Conservation (phyloP, 345 rosid species). For the Gossypium anomalum region DNA sequence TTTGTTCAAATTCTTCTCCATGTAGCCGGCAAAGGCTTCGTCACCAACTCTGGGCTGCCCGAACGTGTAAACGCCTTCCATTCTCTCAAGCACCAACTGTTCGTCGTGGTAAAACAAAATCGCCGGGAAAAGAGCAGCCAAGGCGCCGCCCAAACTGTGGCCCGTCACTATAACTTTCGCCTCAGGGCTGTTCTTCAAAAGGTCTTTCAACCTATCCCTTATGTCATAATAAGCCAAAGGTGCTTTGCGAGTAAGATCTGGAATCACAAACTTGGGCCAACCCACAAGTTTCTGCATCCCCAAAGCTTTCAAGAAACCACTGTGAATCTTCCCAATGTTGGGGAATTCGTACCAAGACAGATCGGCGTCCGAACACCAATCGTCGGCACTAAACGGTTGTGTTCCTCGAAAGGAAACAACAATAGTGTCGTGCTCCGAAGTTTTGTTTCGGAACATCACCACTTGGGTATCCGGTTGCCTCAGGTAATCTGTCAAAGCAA, state of each 20-base stretch:
- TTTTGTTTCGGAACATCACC: constrained; percentile 37
- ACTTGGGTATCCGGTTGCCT: constrained; percentile 55
- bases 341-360: constrained; percentile 67
- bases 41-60: constrained; percentile 87
- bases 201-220: constrained; percentile 36
- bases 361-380: constrained; percentile 65
- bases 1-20: constrained; percentile 41
- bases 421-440: constrained; percentile 32
- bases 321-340: constrained; percentile 57
- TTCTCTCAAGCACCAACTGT: constrained; percentile 42
- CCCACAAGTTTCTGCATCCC: constrained; percentile 55
- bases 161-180: constrained; percentile 50
- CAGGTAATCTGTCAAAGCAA: constrained; percentile 38
- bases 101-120: constrained; percentile 48
- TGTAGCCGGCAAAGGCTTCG: constrained; percentile 42
- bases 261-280: constrained; percentile 39
- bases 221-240: constrained; percentile 58
- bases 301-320: constrained; percentile 72
- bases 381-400: constrained; percentile 53
- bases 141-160: constrained; percentile 74
- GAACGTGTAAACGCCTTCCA: constrained; percentile 60
- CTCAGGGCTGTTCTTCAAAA: constrained; percentile 12
- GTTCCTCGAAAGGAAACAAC: constrained; percentile 71
- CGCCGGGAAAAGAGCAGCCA: constrained; percentile 63
- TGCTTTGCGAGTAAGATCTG: neutral